Conservation (phyloP, 352 stramenopile genomes). For the Phytophthora citrophthora region DNA sequence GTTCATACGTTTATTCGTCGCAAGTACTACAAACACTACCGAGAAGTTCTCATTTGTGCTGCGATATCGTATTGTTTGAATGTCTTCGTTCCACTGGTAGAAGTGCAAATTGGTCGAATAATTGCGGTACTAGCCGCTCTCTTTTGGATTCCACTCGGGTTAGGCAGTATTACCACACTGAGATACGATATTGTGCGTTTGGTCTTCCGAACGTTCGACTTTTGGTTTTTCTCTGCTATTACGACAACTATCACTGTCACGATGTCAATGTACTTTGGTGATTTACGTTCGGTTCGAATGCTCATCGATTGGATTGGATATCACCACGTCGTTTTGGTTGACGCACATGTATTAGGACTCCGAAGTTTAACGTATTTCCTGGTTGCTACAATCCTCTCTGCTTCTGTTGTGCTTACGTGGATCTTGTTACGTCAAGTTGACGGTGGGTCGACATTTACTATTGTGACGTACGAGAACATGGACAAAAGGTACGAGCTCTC, state of each 20-base stretch:
- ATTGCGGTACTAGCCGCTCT: constrained; percentile 24
- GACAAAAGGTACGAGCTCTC: constrained; percentile 20
- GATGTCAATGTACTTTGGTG: constrained; percentile 31
- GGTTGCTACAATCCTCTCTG: constrained; percentile 15
- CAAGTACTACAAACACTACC: constrained; percentile 33
- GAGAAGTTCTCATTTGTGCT: constrained; percentile 22
- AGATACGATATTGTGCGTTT: constrained; percentile 46
- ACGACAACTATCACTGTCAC: constrained; percentile 32
- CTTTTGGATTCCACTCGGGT: constrained; percentile 30
- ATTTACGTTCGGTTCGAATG: constrained; percentile 31
- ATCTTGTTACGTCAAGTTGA: constrained; percentile 31
- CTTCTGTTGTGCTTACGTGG: constrained; percentile 6
- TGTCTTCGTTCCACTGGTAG: constrained; percentile 25
- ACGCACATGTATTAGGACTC: constrained; percentile 38
- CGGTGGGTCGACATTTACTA: constrained; percentile 15
- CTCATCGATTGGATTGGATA: constrained; percentile 41
- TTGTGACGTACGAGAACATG: constrained; percentile 25
- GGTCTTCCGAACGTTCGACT: constrained; percentile 43
- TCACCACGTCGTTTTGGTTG: constrained; percentile 38
- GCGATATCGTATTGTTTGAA: constrained; percentile 28
- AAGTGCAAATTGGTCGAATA: constrained; percentile 11
- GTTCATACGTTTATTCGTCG: constrained; percentile 24
- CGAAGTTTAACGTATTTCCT: constrained; percentile 15
- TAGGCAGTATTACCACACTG: constrained; percentile 37
- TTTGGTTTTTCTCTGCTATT: constrained; percentile 48